Conservation (phyloP, 495 filamentous ascomycete species). For the Symbiotaphrina buchneri region DNA sequence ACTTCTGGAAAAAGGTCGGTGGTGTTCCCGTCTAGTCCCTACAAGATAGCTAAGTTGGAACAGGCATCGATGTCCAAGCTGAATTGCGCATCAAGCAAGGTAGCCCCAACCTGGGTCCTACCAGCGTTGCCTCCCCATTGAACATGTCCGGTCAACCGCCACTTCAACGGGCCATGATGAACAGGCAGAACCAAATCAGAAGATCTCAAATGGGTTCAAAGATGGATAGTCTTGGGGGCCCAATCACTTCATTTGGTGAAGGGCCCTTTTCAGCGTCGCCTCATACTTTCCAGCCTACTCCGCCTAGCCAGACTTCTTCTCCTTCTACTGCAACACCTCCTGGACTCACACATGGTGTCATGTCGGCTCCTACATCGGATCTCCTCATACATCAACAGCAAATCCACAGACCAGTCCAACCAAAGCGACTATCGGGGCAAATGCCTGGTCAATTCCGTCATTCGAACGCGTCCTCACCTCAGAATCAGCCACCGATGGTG, state of each 20-base stretch:
- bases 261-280: too few relatives aligned
- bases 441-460: too few relatives aligned
- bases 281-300: slow-evolving; percentile 60
- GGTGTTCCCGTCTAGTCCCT: neutral
- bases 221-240: too few relatives aligned
- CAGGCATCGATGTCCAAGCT: slow-evolving; percentile 92
- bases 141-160: slow-evolving; percentile 37
- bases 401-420: too few relatives aligned
- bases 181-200: slow-evolving; percentile 43
- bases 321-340: slow-evolving; percentile 52
- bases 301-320: slow-evolving; percentile 62
- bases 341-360: slow-evolving; percentile 42
- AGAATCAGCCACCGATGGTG: too few relatives aligned
- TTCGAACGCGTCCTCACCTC: too few relatives aligned
- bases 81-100: slow-evolving; percentile 77
- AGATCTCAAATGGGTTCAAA: too few relatives aligned
- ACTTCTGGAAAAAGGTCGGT: slow-evolving; percentile 75
- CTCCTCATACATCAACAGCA: slow-evolving; percentile 24
- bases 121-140: slow-evolving; percentile 33
- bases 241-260: too few relatives aligned
- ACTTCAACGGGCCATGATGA: slow-evolving; percentile 49
- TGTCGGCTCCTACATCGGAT: slow-evolving; percentile 46
- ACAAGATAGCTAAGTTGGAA: neutral
- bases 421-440: too few relatives aligned
- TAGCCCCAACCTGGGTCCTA: slow-evolving; percentile 34